Evolutionary conservation across 2,329 filamentous ascomycete species (phyloP).

Genomic region (Xylaria sp.): DNA sequence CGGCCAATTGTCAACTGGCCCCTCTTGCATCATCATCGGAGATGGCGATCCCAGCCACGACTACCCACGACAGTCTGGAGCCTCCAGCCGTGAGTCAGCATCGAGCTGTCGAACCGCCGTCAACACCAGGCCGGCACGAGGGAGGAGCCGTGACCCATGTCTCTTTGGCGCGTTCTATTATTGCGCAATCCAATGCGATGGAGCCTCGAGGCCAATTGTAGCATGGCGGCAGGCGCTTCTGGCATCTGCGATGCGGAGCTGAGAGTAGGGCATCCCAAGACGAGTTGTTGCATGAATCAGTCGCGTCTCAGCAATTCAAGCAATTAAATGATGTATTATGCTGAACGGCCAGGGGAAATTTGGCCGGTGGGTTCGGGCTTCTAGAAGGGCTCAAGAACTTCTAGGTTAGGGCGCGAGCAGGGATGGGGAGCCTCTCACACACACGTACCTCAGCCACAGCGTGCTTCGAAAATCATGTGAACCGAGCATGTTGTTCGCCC

Average conservation of each 20-base stretch:
- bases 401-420: slow-evolving; percentile 30
- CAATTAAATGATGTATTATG: slow-evolving; percentile 63
- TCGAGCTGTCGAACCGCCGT: slow-evolving; percentile 27
- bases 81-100: slow-evolving; percentile 27
- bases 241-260: slow-evolving; percentile 35
- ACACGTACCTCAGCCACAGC: slow-evolving; percentile 35
- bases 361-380: slow-evolving; percentile 37
- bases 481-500: neutral
- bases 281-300: slow-evolving; percentile 58
- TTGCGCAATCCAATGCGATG: slow-evolving; percentile 55
- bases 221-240: slow-evolving; percentile 35
- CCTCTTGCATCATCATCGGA: slow-evolving; percentile 30
- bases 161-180: slow-evolving; percentile 47
- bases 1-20: slow-evolving; percentile 9
- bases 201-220: slow-evolving; percentile 43
- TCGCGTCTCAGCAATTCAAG: slow-evolving; percentile 58
- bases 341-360: slow-evolving; percentile 46
- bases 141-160: slow-evolving; percentile 40
- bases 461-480: slow-evolving; percentile 20
- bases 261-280: slow-evolving; percentile 43
- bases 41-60: slow-evolving; percentile 37
- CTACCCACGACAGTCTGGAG: slow-evolving; percentile 16
- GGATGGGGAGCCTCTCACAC: slow-evolving; percentile 34
- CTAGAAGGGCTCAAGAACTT: slow-evolving; percentile 39
- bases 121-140: slow-evolving; percentile 31